Base-by-base conservation (phyloP, 345 rosid species). In the Pistacia atlantica region DNA sequence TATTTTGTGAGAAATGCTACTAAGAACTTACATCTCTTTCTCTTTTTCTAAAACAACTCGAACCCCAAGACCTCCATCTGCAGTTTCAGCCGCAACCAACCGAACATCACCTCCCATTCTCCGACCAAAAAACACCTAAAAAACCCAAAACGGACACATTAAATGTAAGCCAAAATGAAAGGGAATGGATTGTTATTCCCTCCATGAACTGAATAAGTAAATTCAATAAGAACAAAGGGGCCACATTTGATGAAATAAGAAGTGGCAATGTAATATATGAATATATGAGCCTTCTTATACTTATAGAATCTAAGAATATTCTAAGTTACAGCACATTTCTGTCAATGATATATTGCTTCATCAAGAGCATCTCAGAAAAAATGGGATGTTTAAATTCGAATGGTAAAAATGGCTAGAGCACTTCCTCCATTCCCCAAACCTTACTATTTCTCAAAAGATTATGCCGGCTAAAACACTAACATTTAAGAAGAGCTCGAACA, bases 81-180 rank as follows among this genome's bases (percentile, higher is more conserved):
- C 51, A 54, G 31, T 69, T 75, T 83, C 80, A 52, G 86, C 82
- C 5, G 56, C 77, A 63, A 83, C 83, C 77, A 83, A 51, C 61
- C 67, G 77, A 48, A 80, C 55, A 78, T 77, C 80, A 75, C 65
- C 75, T 48, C 67, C 82, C 74, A 60, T 65, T 45, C 71, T 75
- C 63, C 20, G 72, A 38, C 83, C 86, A 77, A 83, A 80, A 28
- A 74, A 35, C 63, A 80, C 79, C 81, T 80, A 70, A 62, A 4
- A 8, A 16, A 48, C 18, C 56, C 67, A 63, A 54, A 63, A 42
- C n/a, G 10, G 9, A 72, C 33, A 48, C n/a, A 51, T 55, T 22
- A 18, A 54, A 72, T 42, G 4, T 20, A 57, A 42, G 42, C 55
- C 38, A 67, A 56, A 20, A 66, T 9, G 7, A 65, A 65, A 5